Conservation (phyloP, 2,329 filamentous ascomycete species). For the Clonostachys rosea region DNA sequence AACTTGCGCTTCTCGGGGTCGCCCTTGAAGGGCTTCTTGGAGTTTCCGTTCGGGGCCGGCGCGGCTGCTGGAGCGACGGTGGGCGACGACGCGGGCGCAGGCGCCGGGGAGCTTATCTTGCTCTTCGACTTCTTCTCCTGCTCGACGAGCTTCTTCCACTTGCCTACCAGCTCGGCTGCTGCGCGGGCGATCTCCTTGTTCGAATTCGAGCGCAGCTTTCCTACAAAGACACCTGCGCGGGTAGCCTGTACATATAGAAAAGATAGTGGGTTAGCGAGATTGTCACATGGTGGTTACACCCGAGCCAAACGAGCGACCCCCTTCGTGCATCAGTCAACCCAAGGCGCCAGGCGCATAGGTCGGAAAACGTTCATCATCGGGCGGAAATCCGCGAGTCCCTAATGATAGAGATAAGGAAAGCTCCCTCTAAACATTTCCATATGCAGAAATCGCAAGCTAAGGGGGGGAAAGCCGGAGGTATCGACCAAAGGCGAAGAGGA, state of each 20-base stretch:
- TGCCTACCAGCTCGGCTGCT: slow-evolving; percentile 78
- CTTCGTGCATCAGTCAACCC: too few species aligned
- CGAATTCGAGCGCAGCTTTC: slow-evolving; percentile 70
- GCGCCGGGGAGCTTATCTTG: slow-evolving; percentile 34
- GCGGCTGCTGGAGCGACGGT: slow-evolving; percentile 14
- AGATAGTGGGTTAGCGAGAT: slow-evolving; percentile 2
- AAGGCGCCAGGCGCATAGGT: too few species aligned
- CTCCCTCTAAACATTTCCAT: too few species aligned
- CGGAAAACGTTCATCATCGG: too few species aligned
- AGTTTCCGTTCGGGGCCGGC: slow-evolving; percentile 15
- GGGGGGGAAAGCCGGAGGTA: too few species aligned
- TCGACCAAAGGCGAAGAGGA: too few species aligned
- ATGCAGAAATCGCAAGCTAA: too few species aligned
- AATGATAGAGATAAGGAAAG: too few species aligned
- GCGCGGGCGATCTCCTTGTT: slow-evolving; percentile 77
- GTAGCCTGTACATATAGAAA: slow-evolving; percentile 51
- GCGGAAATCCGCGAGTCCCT: too few species aligned
- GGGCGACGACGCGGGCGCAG: slow-evolving; percentile 47
- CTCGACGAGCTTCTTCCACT: slow-evolving; percentile 81
- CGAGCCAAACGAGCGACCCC: background rate
- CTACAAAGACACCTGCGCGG: slow-evolving; percentile 86
- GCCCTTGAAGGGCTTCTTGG: slow-evolving; percentile 37
- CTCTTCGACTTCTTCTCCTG: slow-evolving; percentile 49
- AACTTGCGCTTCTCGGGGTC: slow-evolving; percentile 77
- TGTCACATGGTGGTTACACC: background rate